Base-by-base conservation (phyloP, 75 land plant genomes). In the Pinus tabuliformis region DNA sequence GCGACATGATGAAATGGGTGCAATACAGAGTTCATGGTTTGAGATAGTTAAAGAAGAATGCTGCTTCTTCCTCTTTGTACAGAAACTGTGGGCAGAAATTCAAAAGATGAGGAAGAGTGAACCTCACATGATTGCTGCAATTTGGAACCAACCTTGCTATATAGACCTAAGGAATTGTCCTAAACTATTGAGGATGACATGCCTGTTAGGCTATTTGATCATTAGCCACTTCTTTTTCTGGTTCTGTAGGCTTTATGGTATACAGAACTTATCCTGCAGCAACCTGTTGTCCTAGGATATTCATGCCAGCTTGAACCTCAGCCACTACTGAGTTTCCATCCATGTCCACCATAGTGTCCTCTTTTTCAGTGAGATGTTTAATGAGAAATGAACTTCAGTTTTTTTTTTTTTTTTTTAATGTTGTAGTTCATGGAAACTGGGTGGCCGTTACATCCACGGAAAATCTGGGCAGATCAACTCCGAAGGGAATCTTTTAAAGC, bases 241-340 rank as follows among this genome's bases (percentile, higher is more conserved):
- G 58, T n/a, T 17, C 36, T 24, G 58, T 24, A 36, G 5, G 36
- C 54, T 66, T 28, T 16, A 39, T 14, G 20, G 64, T 49, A 28
- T 62, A 36, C 28, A 45, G 57, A 75, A 60, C 30, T 42, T 21
- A 56, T 45, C 64, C 54, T 14, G 36, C 61, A 16, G 14, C 56
- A 49, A 76, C 81, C 30, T 56, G 49, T 16, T 24, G 18, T 49
- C 36, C 58, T 54, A 22, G 39, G 16, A 37, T 21, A 52, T 73
- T 24, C 15, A 7, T 1, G 39, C 9, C 3, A 54, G 6, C 22
- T 17, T 15, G 60, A 58, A 24, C 66, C 17, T 74, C 11, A 66
- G 49, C 33, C 1, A 24, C 83, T 56, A 61, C 78, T 58, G 57
- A 54, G 8, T 58, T 74, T 49, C 63, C 54, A 20, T 49, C 13